These are phyloP conservation scores for Dendrothele bispora DNA, from an alignment of 768 basidiomycete genomes.

Conservation along the genomic window DNA sequence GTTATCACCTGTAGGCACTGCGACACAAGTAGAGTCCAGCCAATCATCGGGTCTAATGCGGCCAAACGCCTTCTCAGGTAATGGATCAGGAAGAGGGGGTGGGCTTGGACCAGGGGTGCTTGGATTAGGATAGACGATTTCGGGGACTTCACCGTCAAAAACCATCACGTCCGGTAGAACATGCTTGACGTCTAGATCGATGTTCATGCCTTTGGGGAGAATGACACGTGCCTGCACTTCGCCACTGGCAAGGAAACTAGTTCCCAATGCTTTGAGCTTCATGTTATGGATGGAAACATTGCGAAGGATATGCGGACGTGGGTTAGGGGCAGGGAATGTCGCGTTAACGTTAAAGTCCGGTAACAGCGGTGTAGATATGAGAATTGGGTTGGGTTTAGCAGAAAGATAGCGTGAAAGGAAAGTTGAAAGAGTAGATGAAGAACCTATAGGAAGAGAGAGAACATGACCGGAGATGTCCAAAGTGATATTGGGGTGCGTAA, in stretches of 20 bases:
- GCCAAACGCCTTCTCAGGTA: constrained; percentile 74
- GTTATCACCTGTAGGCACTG: constrained; percentile 39
- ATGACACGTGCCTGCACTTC: constrained; percentile 64
- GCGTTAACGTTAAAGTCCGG: constrained; percentile 46
- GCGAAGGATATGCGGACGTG: constrained; percentile 64
- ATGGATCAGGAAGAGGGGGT: constrained; percentile 60
- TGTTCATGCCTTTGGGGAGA: constrained; percentile 67
- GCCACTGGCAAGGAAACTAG: constrained; percentile 65
- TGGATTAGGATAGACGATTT: constrained; percentile 17
- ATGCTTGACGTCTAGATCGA: constrained; percentile 59
- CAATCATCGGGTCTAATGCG: constrained; percentile 72
- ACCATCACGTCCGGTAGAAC: constrained; percentile 78
- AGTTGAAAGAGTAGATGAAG: constrained; percentile 48
- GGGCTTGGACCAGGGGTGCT: constrained; percentile 31
- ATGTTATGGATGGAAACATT: constrained; percentile 77
- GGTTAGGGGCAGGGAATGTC: constrained; percentile 65
- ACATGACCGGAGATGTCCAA: constrained; percentile 56
- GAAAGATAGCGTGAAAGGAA: constrained; percentile 70
- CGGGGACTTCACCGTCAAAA: constrained; percentile 69
- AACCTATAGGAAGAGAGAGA: constrained; percentile 43
- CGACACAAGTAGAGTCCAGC: constrained; percentile 48
- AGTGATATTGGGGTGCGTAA: constrained; percentile 70
- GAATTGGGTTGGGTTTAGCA: constrained; percentile 52
- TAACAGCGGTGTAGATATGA: constrained; percentile 56
- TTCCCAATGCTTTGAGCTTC: constrained; percentile 60